A percentile compares a stretch with the other conserved stretches of the same genome.
Evolutionary conservation across 805 yeast species (phyloP).

Genomic region (Vanderwaltozyma yarrowii): DNA sequence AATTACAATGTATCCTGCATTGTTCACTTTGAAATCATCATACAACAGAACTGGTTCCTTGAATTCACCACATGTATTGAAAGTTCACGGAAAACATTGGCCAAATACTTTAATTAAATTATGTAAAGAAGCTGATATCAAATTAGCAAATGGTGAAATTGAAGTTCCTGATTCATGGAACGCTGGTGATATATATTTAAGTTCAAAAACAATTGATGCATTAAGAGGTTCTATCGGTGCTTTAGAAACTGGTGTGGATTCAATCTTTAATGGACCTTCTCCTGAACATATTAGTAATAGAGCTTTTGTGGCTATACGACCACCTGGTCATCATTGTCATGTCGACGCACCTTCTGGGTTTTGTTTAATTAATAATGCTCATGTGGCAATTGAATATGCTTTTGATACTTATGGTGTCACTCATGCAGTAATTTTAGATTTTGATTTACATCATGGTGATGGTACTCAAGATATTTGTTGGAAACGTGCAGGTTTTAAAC

Average conservation of each 20-base stretch:
- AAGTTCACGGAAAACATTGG: slow-evolving; percentile 71
- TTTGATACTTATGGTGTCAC: slow-evolving; percentile 50
- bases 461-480: slow-evolving; percentile 83
- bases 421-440: slow-evolving; percentile 73
- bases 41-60: slow-evolving; percentile 36
- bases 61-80: slow-evolving; percentile 47
- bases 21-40: slow-evolving; percentile 38
- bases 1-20: slow-evolving; percentile 52
- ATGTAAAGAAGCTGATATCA: slow-evolving; percentile 48
- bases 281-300: slow-evolving; percentile 29
- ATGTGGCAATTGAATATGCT: slow-evolving; percentile 73
- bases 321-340: slow-evolving; percentile 85
- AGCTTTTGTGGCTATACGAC: slow-evolving; percentile 62
- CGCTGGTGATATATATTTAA: slow-evolving; percentile 69
- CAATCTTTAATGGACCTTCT: slow-evolving; percentile 32
- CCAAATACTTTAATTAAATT: slow-evolving; percentile 46
- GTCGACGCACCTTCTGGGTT: slow-evolving; percentile 80
- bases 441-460: slow-evolving; percentile 84
- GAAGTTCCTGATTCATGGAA: slow-evolving; percentile 82
- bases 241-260: slow-evolving; percentile 59
- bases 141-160: slow-evolving; percentile 41
- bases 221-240: slow-evolving; percentile 72
- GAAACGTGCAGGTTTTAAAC: slow-evolving; percentile 46
- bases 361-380: slow-evolving; percentile 73
- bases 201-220: slow-evolving; percentile 56